Base-by-base conservation (phyloP, 2,329 filamentous ascomycete species). In the Penicillium sp. region DNA sequence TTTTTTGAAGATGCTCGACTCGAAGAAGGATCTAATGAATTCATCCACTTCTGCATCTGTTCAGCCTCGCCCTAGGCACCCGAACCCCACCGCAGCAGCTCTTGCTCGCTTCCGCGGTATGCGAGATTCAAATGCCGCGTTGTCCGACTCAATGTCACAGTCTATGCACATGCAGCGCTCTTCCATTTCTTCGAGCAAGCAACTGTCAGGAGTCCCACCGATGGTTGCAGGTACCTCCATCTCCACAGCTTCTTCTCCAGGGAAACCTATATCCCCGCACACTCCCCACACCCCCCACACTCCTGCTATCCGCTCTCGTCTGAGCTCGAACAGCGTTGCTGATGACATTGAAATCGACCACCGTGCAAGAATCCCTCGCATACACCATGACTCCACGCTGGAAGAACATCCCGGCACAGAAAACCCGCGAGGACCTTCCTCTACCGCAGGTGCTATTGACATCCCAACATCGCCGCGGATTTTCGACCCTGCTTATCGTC, bases 221-320 rank as follows among this genome's bases (percentile, higher is more conserved):
- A 83, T 87, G 78, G 76, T 84, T 49, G 81, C 78, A 25, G 83
- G 82, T 8, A 89, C 88, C 5, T 91, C 90, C 0, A 81, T 91
- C 63, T 97, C 93, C 4, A 88, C 88, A 12, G 93, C 91, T 0
- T 93, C 92, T 0, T 97, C 93, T 10, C 93, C 93, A 1, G 91
- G 89, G 56, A 96, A 96, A 68, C 91, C 92, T 0, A 84, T 96
- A 19, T 96, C 91, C 3, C 92, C 90, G 10, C 91, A 93, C 70
- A 96, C 91, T 0, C 91, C 93, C 1, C 93, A 97, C 69, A 96
- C 92, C 0, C 94, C 93, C 1, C 93, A 97, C 69, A 96, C 92
- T 0, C 94, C 94, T 4, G 92, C 93, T 12, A 91, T 97, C 29
- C 93, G 93, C 21, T 97, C 93, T 8, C 85, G 94, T n/a, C 79